Conservation (phyloP, 495 filamentous ascomycete species). For the Terfezia boudieri region DNA sequence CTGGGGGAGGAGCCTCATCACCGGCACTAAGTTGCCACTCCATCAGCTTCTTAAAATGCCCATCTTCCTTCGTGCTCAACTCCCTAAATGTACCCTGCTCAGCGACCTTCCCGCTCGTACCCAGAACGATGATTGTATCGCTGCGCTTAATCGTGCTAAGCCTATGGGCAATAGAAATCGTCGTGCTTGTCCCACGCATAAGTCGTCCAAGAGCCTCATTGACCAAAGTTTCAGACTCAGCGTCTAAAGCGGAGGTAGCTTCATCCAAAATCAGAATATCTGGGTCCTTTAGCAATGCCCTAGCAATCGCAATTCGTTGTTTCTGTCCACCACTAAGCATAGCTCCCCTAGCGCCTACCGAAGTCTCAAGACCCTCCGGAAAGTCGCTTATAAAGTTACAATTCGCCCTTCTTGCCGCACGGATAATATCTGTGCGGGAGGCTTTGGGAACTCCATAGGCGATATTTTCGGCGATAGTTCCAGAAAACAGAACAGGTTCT, state of each 20-base stretch:
- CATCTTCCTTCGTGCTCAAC: constrained; percentile 44
- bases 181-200: constrained; percentile 55
- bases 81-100: constrained; percentile 69
- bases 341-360: constrained; percentile 75
- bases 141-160: constrained; percentile 89
- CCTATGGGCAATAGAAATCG: constrained; percentile 88
- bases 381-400: constrained; percentile 93
- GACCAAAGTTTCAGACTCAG: constrained; percentile 91
- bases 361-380: constrained; percentile 83
- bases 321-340: constrained; percentile 94
- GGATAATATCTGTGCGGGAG: constrained; percentile 55
- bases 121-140: constrained; percentile 77
- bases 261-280: constrained; percentile 95
- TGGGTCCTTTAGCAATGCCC: constrained; percentile 82
- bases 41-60: constrained; percentile 86
- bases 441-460: constrained; percentile 73
- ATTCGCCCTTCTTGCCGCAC: constrained; percentile 81
- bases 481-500: constrained; percentile 89
- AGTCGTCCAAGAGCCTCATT: constrained; percentile 67
- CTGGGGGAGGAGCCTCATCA: constrained; percentile 23
- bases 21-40: constrained; percentile 95
- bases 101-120: constrained; percentile 62
- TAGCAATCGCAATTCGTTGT: constrained; percentile 90
- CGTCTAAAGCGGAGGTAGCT: constrained; percentile 80
- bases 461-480: constrained; percentile 91